Conservation (phyloP, 1,139 yeast species). For the Geotrichum bryndzae region DNA sequence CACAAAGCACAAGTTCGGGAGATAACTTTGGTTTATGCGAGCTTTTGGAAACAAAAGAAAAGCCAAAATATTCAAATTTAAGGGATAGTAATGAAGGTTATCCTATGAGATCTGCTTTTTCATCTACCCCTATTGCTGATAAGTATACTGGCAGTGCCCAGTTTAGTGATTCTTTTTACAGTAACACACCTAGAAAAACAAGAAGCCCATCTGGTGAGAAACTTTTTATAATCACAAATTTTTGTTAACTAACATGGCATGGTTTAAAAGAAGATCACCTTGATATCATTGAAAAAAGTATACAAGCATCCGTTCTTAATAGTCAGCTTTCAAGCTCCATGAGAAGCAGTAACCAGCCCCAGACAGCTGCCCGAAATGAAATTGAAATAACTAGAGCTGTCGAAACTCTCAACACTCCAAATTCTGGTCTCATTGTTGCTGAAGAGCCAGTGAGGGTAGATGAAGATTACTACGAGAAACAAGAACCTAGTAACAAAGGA, state of each 20-base stretch:
- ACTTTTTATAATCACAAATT: not conserved
- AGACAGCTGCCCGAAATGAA: not conserved
- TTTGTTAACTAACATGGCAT: not conserved
- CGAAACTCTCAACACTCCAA: conserved; percentile 3
- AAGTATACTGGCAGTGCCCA: conserved; percentile 8
- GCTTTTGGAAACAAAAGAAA: conserved; percentile 1
- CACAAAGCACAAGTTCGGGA: not conserved
- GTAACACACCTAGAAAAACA: not conserved
- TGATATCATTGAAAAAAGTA: conserved; percentile 3
- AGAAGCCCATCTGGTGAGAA: not conserved
- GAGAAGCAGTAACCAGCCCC: not conserved
- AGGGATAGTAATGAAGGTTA: not conserved
- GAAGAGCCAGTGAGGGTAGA: conserved; percentile 4
- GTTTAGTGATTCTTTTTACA: not conserved
- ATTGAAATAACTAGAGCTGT: not conserved
- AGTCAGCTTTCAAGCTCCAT: not conserved
- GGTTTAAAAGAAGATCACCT: conserved; percentile 8
- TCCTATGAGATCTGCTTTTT: not conserved
- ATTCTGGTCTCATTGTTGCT: conserved; percentile 8
- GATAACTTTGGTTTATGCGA: conserved; percentile 1
- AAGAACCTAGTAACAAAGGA: not conserved
- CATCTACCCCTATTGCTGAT: conserved; percentile 19
- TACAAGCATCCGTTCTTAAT: not conserved
- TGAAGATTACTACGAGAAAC: not conserved
- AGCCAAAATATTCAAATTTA: not conserved